These are phyloP conservation scores for Gigaspora rosea DNA, from an alignment of 192 early-diverging fungal genomes.

Conservation along the genomic window DNA sequence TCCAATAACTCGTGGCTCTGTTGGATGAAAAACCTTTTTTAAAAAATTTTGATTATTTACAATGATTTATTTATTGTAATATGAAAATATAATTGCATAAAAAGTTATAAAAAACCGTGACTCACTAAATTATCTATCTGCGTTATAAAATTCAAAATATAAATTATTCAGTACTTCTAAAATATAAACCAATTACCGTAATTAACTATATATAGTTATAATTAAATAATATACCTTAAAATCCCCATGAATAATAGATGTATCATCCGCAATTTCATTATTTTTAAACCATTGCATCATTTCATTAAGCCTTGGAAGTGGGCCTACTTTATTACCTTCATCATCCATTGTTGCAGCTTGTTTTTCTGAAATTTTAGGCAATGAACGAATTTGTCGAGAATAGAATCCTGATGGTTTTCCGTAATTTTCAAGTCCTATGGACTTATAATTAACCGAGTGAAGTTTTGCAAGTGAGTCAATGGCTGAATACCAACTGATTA, in stretches of 20 bases:
- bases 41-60: conserved; percentile 19
- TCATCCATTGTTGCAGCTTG: conserved; percentile 72
- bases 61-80: conserved; percentile 10
- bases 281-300: conserved; percentile 74
- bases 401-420: conserved; percentile 77
- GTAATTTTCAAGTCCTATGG: conserved; percentile 70
- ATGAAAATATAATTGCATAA: not conserved
- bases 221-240: conserved; percentile 65
- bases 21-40: conserved; percentile 72
- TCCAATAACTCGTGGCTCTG: conserved; percentile 73
- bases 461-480: conserved; percentile 79
- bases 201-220: not conserved
- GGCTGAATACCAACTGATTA: conserved; percentile 64
- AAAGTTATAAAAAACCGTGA: conserved; percentile 1
- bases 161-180: not conserved
- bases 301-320: conserved; percentile 67
- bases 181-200: not conserved
- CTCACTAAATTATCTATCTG: conserved; percentile 67
- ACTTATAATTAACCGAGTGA: conserved; percentile 69
- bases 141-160: conserved; percentile 6
- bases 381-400: conserved; percentile 76
- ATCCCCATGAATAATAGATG: conserved; percentile 90
- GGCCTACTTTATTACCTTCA: conserved; percentile 59
- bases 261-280: conserved; percentile 70
- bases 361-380: conserved; percentile 61